These are phyloP conservation scores for Naumovozyma dairenensis DNA, from an alignment of 805 yeast genomes.

Conservation along the genomic window DNA sequence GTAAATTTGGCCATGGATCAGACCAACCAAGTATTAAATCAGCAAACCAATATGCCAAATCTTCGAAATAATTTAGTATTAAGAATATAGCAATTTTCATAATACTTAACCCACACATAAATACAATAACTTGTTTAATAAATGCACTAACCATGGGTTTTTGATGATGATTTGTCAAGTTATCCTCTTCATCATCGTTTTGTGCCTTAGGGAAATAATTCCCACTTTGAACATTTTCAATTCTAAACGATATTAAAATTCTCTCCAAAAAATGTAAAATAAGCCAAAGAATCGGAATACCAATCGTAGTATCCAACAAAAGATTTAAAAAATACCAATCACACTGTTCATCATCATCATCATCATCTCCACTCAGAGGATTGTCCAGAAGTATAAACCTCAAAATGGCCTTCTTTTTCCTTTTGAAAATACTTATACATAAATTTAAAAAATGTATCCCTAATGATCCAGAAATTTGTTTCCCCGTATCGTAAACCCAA, in stretches of 20 bases:
- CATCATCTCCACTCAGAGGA: constrained; percentile 5
- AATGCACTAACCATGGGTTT: constrained; percentile 58
- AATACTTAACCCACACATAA: constrained; percentile 47
- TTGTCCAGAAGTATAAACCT: too few relatives aligned
- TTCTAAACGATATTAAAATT: constrained; percentile 22
- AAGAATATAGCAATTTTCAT: constrained; percentile 57
- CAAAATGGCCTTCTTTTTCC: constrained; percentile 18
- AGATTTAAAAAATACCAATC: constrained; percentile 90
- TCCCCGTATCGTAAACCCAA: constrained; percentile 84
- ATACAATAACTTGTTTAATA: constrained; percentile 60
- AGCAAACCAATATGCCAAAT: constrained; percentile 66
- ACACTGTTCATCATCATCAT: constrained; percentile 61
- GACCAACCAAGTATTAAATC: constrained; percentile 75
- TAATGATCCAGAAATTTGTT: constrained; percentile 80
- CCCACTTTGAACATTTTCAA: constrained; percentile 41
- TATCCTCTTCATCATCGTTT: constrained; percentile 2
- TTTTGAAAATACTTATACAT: constrained; percentile 50
- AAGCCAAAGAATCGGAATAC: constrained; percentile 71
- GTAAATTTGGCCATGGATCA: constrained; percentile 67
- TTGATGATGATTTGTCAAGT: constrained; percentile 47
- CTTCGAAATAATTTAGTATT: constrained; percentile 53
- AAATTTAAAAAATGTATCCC: constrained; percentile 77
- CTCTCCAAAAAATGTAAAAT: constrained; percentile 44
- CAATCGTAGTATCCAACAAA: constrained; percentile 85
- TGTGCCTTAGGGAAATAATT: constrained; percentile 22